phyloP scores from a whole-genome alignment of 2,329 filamentous ascomycete species.

The Camillea tinctor region DNA sequence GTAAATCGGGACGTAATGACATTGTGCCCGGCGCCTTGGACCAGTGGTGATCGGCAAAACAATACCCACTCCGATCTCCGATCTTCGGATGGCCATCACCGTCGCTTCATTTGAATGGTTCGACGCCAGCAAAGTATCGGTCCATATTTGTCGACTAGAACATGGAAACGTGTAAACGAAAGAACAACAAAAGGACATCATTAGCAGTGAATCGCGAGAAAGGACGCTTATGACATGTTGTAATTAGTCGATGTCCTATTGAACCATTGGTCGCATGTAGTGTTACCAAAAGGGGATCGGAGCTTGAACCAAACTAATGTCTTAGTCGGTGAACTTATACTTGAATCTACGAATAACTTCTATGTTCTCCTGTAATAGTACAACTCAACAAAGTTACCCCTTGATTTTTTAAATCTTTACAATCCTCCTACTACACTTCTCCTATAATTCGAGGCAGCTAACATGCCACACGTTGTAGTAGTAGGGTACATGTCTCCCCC shows the following conservation, averaged over 20 bases:
- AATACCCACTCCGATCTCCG: conserved; percentile 13
- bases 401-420: not conserved
- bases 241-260: too few species aligned
- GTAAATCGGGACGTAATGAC: conserved; percentile 2
- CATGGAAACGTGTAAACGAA: not conserved
- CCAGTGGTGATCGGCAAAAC: not conserved
- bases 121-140: not conserved
- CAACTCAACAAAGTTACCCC: not conserved
- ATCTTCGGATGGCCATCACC: conserved; percentile 13
- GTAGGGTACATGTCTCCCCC: conserved; percentile 25
- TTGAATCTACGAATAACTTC: too few species aligned
- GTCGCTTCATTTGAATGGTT: not conserved
- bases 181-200: not conserved
- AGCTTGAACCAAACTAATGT: too few species aligned
- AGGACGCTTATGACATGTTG: not conserved
- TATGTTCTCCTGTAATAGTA: too few species aligned
- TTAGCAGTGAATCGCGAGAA: not conserved
- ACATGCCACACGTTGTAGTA: conserved; percentile 27
- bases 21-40: conserved; percentile 2
- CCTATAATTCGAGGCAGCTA: conserved; percentile 1
- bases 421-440: not conserved
- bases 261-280: too few species aligned
- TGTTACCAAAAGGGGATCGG: too few species aligned
- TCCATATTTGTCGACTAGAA: not conserved
- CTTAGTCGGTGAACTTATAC: too few species aligned